Evolutionary conservation across 2,329 filamentous ascomycete species (phyloP).

Genomic region (Penicillium sp.): DNA sequence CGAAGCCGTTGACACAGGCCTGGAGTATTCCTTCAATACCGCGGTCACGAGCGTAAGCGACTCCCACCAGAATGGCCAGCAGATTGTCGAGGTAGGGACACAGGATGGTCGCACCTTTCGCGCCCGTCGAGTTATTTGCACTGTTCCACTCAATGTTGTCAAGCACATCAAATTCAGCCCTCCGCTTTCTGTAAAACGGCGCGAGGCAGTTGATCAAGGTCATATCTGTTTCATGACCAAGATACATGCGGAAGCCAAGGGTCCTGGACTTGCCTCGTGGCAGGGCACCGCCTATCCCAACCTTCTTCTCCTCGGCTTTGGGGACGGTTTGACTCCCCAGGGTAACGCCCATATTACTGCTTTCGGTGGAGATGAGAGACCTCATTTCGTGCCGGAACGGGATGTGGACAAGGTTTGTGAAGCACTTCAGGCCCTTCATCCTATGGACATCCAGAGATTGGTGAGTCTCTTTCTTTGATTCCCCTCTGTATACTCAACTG

Average conservation of each 20-base stretch:
- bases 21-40: constrained; percentile 25
- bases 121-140: constrained; percentile 22
- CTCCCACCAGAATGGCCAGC: constrained; percentile 11
- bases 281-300: constrained; percentile 13
- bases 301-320: constrained; percentile 15
- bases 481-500: too few relatives aligned
- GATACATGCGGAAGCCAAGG: constrained; percentile 19
- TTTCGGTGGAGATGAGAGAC: constrained; percentile 12
- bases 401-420: constrained; percentile 6
- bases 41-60: constrained; percentile 17
- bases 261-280: constrained; percentile 11
- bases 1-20: constrained; percentile 19
- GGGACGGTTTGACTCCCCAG: constrained; percentile 15
- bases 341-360: constrained; percentile 12
- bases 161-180: constrained; percentile 18
- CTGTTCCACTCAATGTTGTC: constrained; percentile 24
- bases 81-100: background rate
- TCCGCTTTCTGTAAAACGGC: constrained; percentile 14
- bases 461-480: background rate
- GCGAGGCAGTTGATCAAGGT: constrained; percentile 16
- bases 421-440: constrained; percentile 10
- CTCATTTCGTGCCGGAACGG: constrained; percentile 9
- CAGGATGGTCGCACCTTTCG: constrained; percentile 10
- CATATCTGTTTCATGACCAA: constrained; percentile 19
- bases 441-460: constrained; percentile 13